Evolutionary conservation across 345 rosid genomes (phyloP), one percentile per base, ranked within the genome.

Genomic region (Linum tenue): DNA sequence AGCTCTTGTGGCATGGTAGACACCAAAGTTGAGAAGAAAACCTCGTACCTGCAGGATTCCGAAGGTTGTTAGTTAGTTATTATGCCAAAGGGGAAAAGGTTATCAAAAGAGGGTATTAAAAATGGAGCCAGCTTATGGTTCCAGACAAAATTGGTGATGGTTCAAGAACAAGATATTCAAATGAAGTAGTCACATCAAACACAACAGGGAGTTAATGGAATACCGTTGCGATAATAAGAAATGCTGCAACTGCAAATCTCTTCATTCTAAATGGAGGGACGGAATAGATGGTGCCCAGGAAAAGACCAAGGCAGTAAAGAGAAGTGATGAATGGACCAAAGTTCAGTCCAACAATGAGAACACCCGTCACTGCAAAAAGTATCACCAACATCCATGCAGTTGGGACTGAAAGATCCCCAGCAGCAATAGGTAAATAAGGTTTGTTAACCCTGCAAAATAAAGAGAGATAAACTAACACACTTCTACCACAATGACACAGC

Each of bases 251-350:
- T 7, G 96, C 86, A 78, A 75, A 92, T 86, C 87, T 82, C 81
- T 92, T 90, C 94, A 92, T 76, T 81, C 98, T 83, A 72, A 92
- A 63, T 9, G 98, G 98, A 73, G 98, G 98, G 74, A 90, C 97
- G 40, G 98, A 92, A 73, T 92, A 92, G 69, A 92, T 90, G 68
- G 98, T 92, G 62, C 98, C 98, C 37, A 90, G 81, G 74, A 87
- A 83, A 64, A 90, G 96, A 38, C 96, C 98, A 69, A 92, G 78
- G 71, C 74, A 75, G 82, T 89, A 92, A 56, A 92, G 90, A 55
- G 80, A 69, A 67, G 94, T 79, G 75, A 92, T 92, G 80, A 92
- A 89, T 50, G 84, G 79, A 63, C 97, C 96, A 73, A 89, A 92
- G 84, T 85, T 87, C 48, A 74, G 70, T 62, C 83, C 92, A 40